Evolutionary conservation across 352 stramenopile genomes (phyloP), one percentile per base, ranked within the genome.

Genomic region (Globisporangium radiosum): DNA sequence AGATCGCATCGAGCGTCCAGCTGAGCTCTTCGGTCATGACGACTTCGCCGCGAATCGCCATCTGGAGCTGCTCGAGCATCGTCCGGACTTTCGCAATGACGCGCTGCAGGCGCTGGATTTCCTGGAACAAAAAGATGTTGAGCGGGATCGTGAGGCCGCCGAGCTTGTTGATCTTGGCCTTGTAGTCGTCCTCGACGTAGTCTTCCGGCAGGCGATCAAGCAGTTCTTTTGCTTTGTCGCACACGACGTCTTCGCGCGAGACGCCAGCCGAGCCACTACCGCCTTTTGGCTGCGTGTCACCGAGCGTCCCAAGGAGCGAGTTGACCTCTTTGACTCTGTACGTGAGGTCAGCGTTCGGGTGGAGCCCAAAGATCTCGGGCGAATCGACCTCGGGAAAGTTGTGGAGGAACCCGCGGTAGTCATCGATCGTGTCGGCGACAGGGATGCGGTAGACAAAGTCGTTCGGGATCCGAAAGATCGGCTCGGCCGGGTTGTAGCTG

Each of bases 121-220:
- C 97, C 79, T 98, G 95, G 78, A 98, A 99, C 25, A 99, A 73
- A 70, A 99, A 99, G 57, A 99, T 98, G 63, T 99, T 99, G 60
- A 99, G 84, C 25, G 97, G 96, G 53, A 98, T 92, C 52, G 90
- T 88, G 50, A 99, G 88, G 0, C 97, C 97, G 4, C 95, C 95
- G 3, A 98, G 68, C 65, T 98, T 98, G 66, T 94, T 90, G 65
- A 99, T 98, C 72, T 98, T 98, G 56, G 80, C 80, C 64, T 98
- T 98, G 81, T 98, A 99, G 60, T 98, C 95, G 67, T 99, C 97
- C 67, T 98, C 95, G 54, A 94, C 85, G 74, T 99, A 99, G 70
- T 99, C 93, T 52, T 98, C 93, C 9, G 96, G 96, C 54, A 99
- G 75, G 5, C 93, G 70, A 36, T 96, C 86, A 1, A 98, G 76